Conservation (phyloP, 306 rosid species). For the Heteromeles arbutifolia region DNA sequence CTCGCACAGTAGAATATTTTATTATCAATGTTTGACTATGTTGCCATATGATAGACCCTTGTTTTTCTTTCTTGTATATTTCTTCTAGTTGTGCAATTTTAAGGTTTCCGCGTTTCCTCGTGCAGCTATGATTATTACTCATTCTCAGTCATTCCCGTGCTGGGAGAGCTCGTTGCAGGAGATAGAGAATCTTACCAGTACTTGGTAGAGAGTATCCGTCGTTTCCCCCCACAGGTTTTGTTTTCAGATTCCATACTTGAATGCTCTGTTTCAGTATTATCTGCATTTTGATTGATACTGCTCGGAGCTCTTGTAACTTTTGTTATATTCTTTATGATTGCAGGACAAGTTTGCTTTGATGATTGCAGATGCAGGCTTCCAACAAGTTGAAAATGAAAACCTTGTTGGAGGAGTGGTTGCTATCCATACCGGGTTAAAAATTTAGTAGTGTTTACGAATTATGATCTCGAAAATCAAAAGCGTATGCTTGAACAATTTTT, state of each 20-base stretch:
- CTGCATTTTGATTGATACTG: slow-evolving; percentile 1
- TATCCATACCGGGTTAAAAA: slow-evolving; percentile 77
- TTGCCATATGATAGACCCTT: not conserved
- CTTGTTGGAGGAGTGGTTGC: slow-evolving; percentile 95
- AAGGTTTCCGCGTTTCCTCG: slow-evolving; percentile 16
- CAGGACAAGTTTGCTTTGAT: slow-evolving; percentile 82
- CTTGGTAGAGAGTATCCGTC: slow-evolving; percentile 88
- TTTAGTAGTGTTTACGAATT: slow-evolving; percentile 20
- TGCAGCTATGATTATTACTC: slow-evolving; percentile 77
- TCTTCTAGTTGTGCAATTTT: not conserved
- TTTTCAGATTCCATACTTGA: slow-evolving; percentile 3
- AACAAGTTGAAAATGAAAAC: slow-evolving; percentile 83
- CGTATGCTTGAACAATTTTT: not conserved
- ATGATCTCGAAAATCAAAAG: not conserved
- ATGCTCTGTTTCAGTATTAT: not conserved
- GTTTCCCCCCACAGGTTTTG: slow-evolving; percentile 81
- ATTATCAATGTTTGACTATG: not conserved
- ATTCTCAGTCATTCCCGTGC: slow-evolving; percentile 61
- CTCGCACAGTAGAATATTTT: not conserved
- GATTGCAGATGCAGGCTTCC: slow-evolving; percentile 84
- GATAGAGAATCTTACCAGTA: slow-evolving; percentile 89
- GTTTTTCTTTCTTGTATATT: not conserved
- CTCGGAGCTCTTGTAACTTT: not conserved
- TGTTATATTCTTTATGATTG: slow-evolving; percentile 15
- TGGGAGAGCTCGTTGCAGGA: slow-evolving; percentile 78